Evolutionary conservation across 768 basidiomycete genomes (phyloP).

Genomic region (Pisolithus microcarpus): DNA sequence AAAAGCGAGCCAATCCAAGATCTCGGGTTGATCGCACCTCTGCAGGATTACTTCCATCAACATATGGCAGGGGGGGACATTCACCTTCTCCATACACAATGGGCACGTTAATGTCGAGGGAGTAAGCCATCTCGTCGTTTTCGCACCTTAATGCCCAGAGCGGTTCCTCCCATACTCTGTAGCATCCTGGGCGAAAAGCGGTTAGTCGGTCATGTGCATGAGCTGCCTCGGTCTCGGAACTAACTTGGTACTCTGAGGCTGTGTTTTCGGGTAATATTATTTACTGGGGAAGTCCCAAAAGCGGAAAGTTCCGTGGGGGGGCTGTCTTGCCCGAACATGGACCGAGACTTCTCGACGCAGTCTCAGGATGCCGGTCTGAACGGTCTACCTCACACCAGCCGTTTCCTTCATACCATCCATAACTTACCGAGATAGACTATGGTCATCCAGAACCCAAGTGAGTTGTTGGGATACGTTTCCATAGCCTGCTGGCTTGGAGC

Average conservation of each 20-base stretch:
- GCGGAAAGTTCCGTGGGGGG: too few species aligned
- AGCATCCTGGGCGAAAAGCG: background rate
- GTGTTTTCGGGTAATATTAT: too few species aligned
- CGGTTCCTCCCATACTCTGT: background rate
- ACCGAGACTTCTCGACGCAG: too few species aligned
- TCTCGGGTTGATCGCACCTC: slow-evolving; percentile 1
- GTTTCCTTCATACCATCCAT: background rate
- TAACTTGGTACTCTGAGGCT: too few species aligned
- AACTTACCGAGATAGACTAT: slow-evolving; percentile 2
- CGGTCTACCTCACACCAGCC: background rate
- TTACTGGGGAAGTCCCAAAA: too few species aligned
- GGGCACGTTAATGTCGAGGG: slow-evolving; percentile 6
- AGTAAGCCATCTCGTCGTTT: slow-evolving; percentile 12
- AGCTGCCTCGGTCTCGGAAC: too few species aligned
- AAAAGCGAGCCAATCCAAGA: slow-evolving; percentile 1
- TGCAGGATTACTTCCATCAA: slow-evolving; percentile 5
- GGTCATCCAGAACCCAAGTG: slow-evolving; percentile 39
- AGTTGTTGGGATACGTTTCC: slow-evolving; percentile 61
- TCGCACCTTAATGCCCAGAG: slow-evolving; percentile 10
- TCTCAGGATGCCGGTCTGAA: too few species aligned
- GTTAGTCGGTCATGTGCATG: background rate
- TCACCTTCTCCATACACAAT: slow-evolving; percentile 12
- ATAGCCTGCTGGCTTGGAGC: slow-evolving; percentile 80
- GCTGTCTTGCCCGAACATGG: too few species aligned
- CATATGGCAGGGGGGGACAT: slow-evolving; percentile 6